Percentiles rank a stretch among this genome's conserved stretches.
These are phyloP conservation scores for Amanita jacksonii DNA, from an alignment of 768 basidiomycete species.

Conservation along the genomic window DNA sequence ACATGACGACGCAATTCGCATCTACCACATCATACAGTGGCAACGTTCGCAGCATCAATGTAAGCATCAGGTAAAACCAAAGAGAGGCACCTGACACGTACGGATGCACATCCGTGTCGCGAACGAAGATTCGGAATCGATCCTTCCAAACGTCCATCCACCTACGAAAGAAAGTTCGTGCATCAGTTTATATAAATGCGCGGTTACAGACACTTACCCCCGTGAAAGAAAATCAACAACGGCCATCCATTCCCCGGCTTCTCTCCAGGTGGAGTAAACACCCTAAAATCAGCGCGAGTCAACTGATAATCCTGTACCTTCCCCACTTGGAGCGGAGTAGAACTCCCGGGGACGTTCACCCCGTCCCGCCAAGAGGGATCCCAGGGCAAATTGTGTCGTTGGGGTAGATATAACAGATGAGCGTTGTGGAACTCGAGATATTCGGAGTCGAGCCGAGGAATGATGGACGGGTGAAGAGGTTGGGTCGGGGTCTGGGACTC, in stretches of 20 bases:
- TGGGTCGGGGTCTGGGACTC: conserved; percentile 18
- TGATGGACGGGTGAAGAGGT: conserved; percentile 55
- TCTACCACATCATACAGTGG: conserved; percentile 22
- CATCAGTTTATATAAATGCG: background rate
- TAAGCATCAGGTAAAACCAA: too few relatives aligned
- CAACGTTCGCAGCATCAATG: too few relatives aligned
- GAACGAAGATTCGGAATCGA: conserved; percentile 51
- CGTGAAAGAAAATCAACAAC: conserved; percentile 65
- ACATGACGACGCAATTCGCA: conserved; percentile 51
- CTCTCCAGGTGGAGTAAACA: conserved; percentile 51
- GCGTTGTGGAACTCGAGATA: conserved; percentile 55
- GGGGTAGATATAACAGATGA: conserved; percentile 33
- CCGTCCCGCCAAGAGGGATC: conserved; percentile 42
- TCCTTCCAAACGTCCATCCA: conserved; percentile 70
- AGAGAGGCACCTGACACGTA: too few relatives aligned
- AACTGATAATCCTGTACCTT: conserved; percentile 43
- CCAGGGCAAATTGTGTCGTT: conserved; percentile 55
- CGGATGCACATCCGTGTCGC: conserved; percentile 50
- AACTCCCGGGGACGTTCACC: conserved; percentile 46
- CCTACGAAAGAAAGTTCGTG: conserved; percentile 26
- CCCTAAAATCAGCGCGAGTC: conserved; percentile 44
- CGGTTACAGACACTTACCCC: conserved; percentile 32
- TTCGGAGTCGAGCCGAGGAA: conserved; percentile 52
- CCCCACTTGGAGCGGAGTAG: conserved; percentile 47
- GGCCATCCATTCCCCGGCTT: conserved; percentile 56